phyloP scores from a whole-genome alignment of 2,329 filamentous ascomycete genomes.

The Diaporthe sp. region DNA sequence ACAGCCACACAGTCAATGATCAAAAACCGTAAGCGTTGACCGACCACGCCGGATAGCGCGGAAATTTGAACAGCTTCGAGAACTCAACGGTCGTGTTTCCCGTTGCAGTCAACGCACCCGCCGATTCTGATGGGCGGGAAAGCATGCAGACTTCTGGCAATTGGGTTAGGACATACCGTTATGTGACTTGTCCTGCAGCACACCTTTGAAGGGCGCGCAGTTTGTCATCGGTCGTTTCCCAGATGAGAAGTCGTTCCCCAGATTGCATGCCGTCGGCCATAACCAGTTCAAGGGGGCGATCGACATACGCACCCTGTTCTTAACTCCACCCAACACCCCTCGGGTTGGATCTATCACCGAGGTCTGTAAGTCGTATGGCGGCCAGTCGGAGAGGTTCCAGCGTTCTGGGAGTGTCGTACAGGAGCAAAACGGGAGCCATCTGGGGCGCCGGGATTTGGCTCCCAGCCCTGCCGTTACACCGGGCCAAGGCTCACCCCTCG shows the following conservation, averaged over 20 bases:
- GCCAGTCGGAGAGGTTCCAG: slow-evolving; percentile 26
- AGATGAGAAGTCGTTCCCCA: neutral
- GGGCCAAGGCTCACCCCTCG: neutral
- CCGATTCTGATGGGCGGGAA: neutral
- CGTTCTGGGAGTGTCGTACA: neutral
- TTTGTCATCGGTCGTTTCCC: neutral
- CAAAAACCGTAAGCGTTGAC: neutral
- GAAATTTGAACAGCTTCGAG: neutral
- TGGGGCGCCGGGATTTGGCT: neutral
- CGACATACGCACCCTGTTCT: neutral
- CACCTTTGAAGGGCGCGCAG: neutral
- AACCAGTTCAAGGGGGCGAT: neutral
- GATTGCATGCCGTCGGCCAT: neutral
- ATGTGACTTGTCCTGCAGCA: too few relatives aligned
- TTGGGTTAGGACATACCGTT: too few relatives aligned
- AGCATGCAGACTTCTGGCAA: neutral
- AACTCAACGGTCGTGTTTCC: neutral
- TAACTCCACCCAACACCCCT: neutral
- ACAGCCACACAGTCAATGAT: neutral
- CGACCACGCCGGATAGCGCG: slow-evolving; percentile 3
- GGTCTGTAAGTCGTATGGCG: neutral
- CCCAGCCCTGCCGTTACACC: neutral
- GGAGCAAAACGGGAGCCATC: slow-evolving; percentile 1
- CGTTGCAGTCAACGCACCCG: neutral
- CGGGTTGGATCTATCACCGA: slow-evolving; percentile 11